phyloP scores from a whole-genome alignment of 2,329 filamentous ascomycete species.

The Cladophialophora carrionii region DNA sequence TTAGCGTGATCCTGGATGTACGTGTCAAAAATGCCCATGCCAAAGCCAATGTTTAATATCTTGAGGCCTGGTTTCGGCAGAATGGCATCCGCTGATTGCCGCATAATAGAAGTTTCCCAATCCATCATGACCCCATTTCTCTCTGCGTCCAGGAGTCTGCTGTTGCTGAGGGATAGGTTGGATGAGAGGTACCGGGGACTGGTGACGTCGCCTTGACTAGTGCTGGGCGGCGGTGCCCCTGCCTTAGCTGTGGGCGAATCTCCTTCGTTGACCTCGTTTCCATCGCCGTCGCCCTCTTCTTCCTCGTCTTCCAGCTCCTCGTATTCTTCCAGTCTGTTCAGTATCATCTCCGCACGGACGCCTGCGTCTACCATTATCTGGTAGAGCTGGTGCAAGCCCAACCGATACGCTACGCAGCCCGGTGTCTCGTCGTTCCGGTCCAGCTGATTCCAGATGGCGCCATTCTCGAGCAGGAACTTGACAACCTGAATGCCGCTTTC shows the following conservation, averaged over 20 bases:
- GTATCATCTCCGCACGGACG: slow-evolving; percentile 83
- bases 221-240: slow-evolving; percentile 45
- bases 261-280: slow-evolving; percentile 33
- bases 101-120: slow-evolving; percentile 89
- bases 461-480: slow-evolving; percentile 76
- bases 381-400: slow-evolving; percentile 74
- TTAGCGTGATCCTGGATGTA: slow-evolving; percentile 67
- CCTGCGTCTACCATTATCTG: slow-evolving; percentile 84
- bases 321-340: slow-evolving; percentile 81
- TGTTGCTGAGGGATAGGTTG: slow-evolving; percentile 64
- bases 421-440: slow-evolving; percentile 86
- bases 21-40: slow-evolving; percentile 84
- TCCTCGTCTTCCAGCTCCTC: slow-evolving; percentile 61
- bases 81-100: slow-evolving; percentile 70
- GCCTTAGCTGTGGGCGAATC: slow-evolving; percentile 36
- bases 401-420: slow-evolving; percentile 74
- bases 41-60: slow-evolving; percentile 84
- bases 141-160: slow-evolving; percentile 71
- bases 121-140: slow-evolving; percentile 92
- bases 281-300: slow-evolving; percentile 42
- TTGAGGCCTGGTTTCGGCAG: slow-evolving; percentile 65
- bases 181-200: slow-evolving; percentile 64
- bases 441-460: slow-evolving; percentile 97
- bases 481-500: slow-evolving; percentile 59
- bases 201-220: slow-evolving; percentile 27